Percentiles rank a stretch among this genome's conserved stretches.
These are phyloP conservation scores for Pontederia paniculata DNA, from an alignment of 176 grass and related monocot genomes.

Conservation along the genomic window DNA sequence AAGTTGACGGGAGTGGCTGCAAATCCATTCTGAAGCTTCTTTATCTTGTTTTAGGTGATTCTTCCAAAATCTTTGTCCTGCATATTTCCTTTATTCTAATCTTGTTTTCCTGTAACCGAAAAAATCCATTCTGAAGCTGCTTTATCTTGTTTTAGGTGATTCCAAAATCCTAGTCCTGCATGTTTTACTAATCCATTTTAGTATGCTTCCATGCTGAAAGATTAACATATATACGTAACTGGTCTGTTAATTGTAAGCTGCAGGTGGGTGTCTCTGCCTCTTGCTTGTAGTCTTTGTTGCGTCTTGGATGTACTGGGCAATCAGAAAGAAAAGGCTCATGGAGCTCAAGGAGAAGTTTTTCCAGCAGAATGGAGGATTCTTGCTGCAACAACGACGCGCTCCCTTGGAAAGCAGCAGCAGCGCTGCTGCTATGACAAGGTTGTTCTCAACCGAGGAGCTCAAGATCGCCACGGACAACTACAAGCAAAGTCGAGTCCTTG, in stretches of 20 bases:
- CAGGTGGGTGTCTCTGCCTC: background rate
- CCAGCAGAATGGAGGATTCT: background rate
- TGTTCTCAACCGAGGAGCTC: background rate
- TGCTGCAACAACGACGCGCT: background rate
- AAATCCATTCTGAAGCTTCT: conserved; percentile 1
- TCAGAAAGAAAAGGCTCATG: background rate
- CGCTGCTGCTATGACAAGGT: background rate
- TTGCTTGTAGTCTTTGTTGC: background rate
- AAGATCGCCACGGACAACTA: background rate
- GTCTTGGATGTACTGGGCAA: background rate
- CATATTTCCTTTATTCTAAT: no score
- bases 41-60: background rate
- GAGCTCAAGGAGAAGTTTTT: background rate
- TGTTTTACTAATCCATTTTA: no score
- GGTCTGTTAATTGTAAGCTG: background rate
- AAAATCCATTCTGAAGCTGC: no score
- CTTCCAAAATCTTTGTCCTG: background rate
- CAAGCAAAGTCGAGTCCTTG: background rate
- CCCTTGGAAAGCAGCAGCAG: background rate
- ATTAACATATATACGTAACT: no score
- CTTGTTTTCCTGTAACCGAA: no score
- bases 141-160: background rate
- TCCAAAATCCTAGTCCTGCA: no score
- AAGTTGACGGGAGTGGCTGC: background rate
- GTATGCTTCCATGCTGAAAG: no score